These are phyloP conservation scores for Claviceps fusiformis DNA, from an alignment of 2,329 filamentous ascomycete genomes.

Conservation along the genomic window DNA sequence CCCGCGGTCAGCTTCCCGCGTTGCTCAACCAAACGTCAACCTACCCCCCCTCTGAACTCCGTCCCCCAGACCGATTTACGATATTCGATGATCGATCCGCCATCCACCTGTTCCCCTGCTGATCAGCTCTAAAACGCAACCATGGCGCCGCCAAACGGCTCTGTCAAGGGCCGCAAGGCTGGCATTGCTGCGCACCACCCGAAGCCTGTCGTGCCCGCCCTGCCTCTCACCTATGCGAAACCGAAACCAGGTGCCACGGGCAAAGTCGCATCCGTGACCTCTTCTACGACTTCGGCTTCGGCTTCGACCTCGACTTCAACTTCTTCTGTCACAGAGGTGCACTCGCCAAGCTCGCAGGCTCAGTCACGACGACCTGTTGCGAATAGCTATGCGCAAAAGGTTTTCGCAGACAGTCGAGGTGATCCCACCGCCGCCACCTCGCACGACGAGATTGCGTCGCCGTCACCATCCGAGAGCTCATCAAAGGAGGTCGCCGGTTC, in stretches of 20 bases:
- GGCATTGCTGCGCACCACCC: conserved; percentile 16
- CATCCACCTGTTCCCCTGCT: background rate
- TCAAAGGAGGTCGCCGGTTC: background rate
- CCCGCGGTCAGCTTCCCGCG: background rate
- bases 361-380: background rate
- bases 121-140: background rate
- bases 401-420: background rate
- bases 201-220: conserved; percentile 24
- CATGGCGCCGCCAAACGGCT: conserved; percentile 23
- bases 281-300: background rate
- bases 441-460: background rate
- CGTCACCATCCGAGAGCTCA: background rate
- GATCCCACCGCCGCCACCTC: background rate
- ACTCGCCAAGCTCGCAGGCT: background rate
- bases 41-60: too few relatives aligned
- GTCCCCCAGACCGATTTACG: background rate
- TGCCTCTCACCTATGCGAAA: conserved; percentile 26
- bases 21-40: background rate
- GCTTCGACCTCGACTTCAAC: conserved; percentile 4
- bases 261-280: conserved; percentile 5
- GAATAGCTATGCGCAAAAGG: background rate
- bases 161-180: conserved; percentile 19
- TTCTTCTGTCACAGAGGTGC: conserved; percentile 4
- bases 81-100: background rate
- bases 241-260: conserved; percentile 22